Conservation (phyloP, 352 stramenopile genomes). For the Globisporangium emineosum region DNA sequence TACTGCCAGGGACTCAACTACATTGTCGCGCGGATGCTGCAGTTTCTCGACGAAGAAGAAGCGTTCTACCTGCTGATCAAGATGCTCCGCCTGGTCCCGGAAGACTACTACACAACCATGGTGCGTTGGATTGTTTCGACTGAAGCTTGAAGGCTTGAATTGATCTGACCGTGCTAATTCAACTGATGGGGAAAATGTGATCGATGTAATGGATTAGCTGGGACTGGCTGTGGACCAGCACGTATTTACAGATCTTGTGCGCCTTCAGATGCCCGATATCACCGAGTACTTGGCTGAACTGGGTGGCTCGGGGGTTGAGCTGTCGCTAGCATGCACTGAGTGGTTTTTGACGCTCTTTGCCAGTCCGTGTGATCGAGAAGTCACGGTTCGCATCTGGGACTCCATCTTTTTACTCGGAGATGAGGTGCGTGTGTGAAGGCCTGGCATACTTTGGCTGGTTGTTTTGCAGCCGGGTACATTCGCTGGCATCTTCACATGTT, state of each 20-base stretch:
- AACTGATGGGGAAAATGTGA: neutral
- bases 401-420: constrained; percentile 79
- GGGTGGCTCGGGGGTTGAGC: constrained; percentile 79
- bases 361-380: constrained; percentile 65
- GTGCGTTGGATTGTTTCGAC: constrained; percentile 25
- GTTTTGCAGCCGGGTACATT: too few species aligned
- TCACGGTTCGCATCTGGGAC: constrained; percentile 85
- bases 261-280: constrained; percentile 68
- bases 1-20: constrained; percentile 91
- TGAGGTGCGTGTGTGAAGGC: constrained; percentile 36
- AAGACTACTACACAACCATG: constrained; percentile 90
- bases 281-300: constrained; percentile 57
- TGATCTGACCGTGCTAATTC: neutral
- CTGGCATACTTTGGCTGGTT: neutral
- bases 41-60: constrained; percentile 68
- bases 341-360: constrained; percentile 88
- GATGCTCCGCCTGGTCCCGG: constrained; percentile 72
- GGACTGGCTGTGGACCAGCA: constrained; percentile 86
- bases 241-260: constrained; percentile 83
- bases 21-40: constrained; percentile 73
- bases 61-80: constrained; percentile 82
- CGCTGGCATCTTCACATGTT: neutral
- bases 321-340: constrained; percentile 84
- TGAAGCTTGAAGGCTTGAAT: neutral
- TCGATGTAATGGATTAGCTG: constrained; percentile 31